phyloP scores from a whole-genome alignment of 2,329 filamentous ascomycete genomes.

The Biscogniauxia sp. region DNA sequence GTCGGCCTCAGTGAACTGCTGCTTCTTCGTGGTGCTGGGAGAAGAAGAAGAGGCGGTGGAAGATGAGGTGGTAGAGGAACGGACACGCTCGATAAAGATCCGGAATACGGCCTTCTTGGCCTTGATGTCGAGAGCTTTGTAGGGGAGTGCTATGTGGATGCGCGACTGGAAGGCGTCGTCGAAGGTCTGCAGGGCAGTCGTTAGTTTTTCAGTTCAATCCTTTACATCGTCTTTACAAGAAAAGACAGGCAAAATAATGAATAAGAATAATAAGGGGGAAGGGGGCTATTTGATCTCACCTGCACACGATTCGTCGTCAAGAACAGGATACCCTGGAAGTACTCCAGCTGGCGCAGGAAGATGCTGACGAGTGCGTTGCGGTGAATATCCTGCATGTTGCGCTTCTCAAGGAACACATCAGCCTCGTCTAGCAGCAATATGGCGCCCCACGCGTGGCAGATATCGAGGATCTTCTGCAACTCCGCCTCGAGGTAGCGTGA shows the following conservation, averaged over 20 bases:
- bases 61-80: constrained; percentile 21
- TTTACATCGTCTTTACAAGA: too few species aligned
- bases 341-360: constrained; percentile 83
- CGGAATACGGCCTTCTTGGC: constrained; percentile 80
- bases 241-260: neutral
- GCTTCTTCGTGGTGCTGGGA: constrained; percentile 32
- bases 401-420: constrained; percentile 80
- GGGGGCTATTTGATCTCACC: constrained; percentile 33
- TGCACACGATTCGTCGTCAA: constrained; percentile 85
- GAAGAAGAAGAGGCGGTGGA: neutral
- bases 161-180: constrained; percentile 88
- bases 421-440: constrained; percentile 84
- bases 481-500: constrained; percentile 70
- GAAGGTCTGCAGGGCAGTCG: constrained; percentile 56
- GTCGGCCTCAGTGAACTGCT: constrained; percentile 66
- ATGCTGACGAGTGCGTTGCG: constrained; percentile 84
- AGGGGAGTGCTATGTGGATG: constrained; percentile 81
- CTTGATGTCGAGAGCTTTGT: constrained; percentile 69
- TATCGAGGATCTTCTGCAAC: constrained; percentile 79
- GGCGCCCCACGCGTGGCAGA: constrained; percentile 82
- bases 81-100: constrained; percentile 75
- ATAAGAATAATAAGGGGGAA: neutral
- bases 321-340: constrained; percentile 89
- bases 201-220: constrained; percentile 9
- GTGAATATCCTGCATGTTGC: constrained; percentile 78